Base-by-base conservation (phyloP, 2,329 filamentous ascomycete genomes). In the Grosmannia clavigera region DNA sequence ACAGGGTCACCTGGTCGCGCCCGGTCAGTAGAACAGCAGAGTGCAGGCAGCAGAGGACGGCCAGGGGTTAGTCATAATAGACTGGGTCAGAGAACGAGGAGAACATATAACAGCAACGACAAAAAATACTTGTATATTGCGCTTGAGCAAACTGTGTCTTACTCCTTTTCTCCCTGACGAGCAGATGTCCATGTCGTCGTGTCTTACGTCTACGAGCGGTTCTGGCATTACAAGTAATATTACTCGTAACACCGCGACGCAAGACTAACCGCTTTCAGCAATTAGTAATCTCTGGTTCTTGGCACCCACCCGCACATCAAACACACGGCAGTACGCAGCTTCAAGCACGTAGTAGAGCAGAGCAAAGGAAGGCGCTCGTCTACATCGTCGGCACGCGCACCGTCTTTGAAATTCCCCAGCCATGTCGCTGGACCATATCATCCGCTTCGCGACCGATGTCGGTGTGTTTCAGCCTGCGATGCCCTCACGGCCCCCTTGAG, bases 1-100 rank as follows among this genome's bases (percentile, higher is more conserved):
- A 71, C 83, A 92, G 76, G 94, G 92, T 67, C 86, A 88, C 74
- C 78, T 97, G 66, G 81, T 96, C 70, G 83, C 92, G 59, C 94
- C 94, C 51, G 94, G 94, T 1, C 64, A 66, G 63, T 67, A 64
- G 40, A 14, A 19, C 14, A 43, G 40, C 40, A 40, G 9, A 19
- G 40, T 43, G 16, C 16, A 43, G 40, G 40, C 19, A 43, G 12
- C 14, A 43, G 40, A 43, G 40, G 40, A 43, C 40, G 16, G 40
- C 40, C 4, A 19, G 40, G 40, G 40, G 16, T 33, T 14, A 51
- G 25, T 27, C 10, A 43, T 43, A 43, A 43, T 43, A 43, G 40
- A 43, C 40, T 43, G 3, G 40, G 40, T 43, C 40, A 19, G 40
- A 43, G 40, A 43, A 43, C 4, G 40, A 43, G 14, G 40, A 43